These are phyloP conservation scores for Venturia effusa DNA, from an alignment of 2,329 filamentous ascomycete genomes.

Conservation along the genomic window DNA sequence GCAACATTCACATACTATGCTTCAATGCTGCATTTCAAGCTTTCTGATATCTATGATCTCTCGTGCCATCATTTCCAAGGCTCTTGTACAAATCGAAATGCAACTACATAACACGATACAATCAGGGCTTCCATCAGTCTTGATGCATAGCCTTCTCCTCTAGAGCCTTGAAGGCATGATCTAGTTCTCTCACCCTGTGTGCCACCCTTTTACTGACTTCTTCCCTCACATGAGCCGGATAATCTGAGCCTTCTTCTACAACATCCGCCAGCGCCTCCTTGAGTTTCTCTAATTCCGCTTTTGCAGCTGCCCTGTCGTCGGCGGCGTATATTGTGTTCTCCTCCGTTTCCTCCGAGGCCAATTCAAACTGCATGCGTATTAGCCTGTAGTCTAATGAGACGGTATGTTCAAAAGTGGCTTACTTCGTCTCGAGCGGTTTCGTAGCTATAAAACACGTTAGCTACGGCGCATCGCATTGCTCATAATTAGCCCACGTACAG, in stretches of 20 bases:
- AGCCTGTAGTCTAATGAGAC: not conserved
- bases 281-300: constrained; percentile 40
- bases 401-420: not conserved
- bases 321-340: constrained; percentile 45
- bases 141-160: constrained; percentile 40
- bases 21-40: not conserved
- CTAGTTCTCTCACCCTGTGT: constrained; percentile 41
- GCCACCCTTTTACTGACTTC: constrained; percentile 42
- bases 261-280: constrained; percentile 35
- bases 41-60: not conserved
- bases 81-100: not conserved
- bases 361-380: constrained; percentile 32
- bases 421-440: constrained; percentile 8
- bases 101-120: not conserved
- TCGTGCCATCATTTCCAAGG: not conserved
- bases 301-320: constrained; percentile 41
- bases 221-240: constrained; percentile 28
- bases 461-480: not conserved
- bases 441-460: constrained; percentile 4
- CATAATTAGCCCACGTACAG: not conserved
- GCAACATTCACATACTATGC: not conserved
- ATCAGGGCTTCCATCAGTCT: constrained; percentile 25
- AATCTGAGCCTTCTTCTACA: constrained; percentile 27
- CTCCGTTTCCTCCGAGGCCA: constrained; percentile 40
- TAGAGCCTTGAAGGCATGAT: constrained; percentile 39